Base-by-base conservation (phyloP, 202 grass and related monocot species). In the Cymbopogon flexuosus region DNA sequence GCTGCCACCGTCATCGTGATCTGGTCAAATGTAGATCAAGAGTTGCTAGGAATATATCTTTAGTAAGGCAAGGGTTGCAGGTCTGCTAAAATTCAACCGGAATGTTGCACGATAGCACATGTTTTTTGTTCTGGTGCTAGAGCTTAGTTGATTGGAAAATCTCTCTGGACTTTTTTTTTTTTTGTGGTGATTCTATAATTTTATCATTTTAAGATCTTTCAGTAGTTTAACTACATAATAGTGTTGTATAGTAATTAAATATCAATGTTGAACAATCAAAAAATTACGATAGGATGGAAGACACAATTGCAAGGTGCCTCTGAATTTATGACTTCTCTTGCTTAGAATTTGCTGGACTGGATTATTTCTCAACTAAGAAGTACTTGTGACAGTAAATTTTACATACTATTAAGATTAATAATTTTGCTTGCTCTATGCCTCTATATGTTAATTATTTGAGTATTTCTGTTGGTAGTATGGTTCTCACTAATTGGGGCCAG, bases 161-260 rank as follows among this genome's bases (percentile, higher is more conserved):
- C 21, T 24, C 19, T 59, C 56, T 59, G 9, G 10, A 59, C 21
- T 1, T n/a, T 52, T 23, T 59, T 33, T 33, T 58, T 52, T 23
- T 59, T 33, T 33, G 22, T 7, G 30, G 19, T 49, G 40, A 40
- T 84, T 29, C 15, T 63, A 52, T 41, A 78, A 60, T 21, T 84
- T 27, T 11, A 64, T 65, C 16, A 65, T 4, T 43, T 41, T 59
- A 69, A 66, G 39, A 2, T 62, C 19, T 69, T 76, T 29, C 2
- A 33, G 8, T 77, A 49, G 12, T 69, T 68, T 43, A 81, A 7
- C n/a, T n/a, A 52, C n/a, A n/a, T 52, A 68, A 18, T 62, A 86
- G 62, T 81, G 35, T 1, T 77, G 10, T 52, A 52, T 56, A 23
- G 54, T 70, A 10, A 12, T 13, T 65, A 24, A 40, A 24, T 16